Evolutionary conservation across 2,329 filamentous ascomycete species (phyloP).

Genomic region (Pestalotiopsis sp.): DNA sequence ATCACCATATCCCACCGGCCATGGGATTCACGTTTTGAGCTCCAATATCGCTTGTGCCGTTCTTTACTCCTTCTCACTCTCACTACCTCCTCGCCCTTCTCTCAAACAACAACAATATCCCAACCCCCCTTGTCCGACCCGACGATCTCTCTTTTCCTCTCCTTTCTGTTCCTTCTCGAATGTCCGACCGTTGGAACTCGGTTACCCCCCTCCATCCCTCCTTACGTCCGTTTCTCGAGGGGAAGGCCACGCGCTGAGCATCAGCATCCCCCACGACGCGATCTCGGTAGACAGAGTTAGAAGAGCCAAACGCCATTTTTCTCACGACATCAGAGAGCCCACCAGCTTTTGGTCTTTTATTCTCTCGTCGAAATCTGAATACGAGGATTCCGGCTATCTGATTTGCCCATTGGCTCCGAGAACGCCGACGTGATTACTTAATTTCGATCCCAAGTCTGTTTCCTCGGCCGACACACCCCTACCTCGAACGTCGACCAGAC

Average conservation of each 20-base stretch:
- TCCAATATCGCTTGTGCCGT: neutral
- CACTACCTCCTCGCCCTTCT: neutral
- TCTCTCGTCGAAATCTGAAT: neutral
- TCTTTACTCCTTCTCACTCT: neutral
- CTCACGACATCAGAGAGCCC: neutral
- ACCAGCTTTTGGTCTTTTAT: neutral
- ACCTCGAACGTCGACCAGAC: neutral
- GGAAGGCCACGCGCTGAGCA: neutral
- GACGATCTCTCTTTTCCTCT: neutral
- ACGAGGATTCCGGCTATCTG: neutral
- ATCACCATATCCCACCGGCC: neutral
- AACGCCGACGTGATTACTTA: slow-evolving; percentile 1
- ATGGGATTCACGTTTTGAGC: neutral
- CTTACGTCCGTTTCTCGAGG: neutral
- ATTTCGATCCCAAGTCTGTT: neutral
- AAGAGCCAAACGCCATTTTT: neutral
- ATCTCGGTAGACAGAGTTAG: neutral
- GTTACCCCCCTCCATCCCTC: neutral
- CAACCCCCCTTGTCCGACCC: neutral
- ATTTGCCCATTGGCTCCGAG: slow-evolving; percentile 3
- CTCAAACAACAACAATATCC: neutral
- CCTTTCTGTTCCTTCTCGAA: neutral
- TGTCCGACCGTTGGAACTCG: neutral
- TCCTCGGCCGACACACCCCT: neutral
- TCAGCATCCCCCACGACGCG: slow-evolving; percentile 3